Conservation (phyloP, 305 asterid species). For the Lippia alba region DNA sequence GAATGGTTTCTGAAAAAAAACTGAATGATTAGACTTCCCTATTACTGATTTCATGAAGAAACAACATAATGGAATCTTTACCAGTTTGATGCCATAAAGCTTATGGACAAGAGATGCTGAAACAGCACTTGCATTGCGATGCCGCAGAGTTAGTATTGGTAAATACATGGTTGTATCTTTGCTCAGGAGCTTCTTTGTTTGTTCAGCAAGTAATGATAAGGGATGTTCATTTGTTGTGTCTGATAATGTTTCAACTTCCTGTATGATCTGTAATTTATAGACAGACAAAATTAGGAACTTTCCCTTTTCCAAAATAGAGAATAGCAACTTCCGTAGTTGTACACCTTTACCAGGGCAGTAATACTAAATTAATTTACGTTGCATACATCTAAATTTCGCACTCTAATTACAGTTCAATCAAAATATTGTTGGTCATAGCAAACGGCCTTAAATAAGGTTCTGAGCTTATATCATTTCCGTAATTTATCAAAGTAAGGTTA, state of each 20-base stretch:
- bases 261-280: conserved; percentile 61
- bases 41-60: conserved; percentile 30
- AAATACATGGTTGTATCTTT: conserved; percentile 64
- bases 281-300: conserved; percentile 32
- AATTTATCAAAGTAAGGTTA: not conserved
- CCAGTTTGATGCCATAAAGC: conserved; percentile 91
- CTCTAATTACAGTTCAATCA: not conserved
- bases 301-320: conserved; percentile 19
- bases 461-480: too few species aligned
- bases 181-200: conserved; percentile 63
- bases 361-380: not conserved
- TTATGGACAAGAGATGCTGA: conserved; percentile 92
- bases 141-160: conserved; percentile 81
- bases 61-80: conserved; percentile 43
- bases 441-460: not conserved
- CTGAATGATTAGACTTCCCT: conserved; percentile 33
- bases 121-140: conserved; percentile 78
- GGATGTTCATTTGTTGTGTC: conserved; percentile 87
- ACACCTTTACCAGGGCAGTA: not conserved
- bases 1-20: conserved; percentile 81
- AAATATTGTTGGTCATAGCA: not conserved
- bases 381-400: not conserved
- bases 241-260: conserved; percentile 80
- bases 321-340: conserved; percentile 5
- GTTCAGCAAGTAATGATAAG: conserved; percentile 85